These are phyloP conservation scores for Spathaspora girioi DNA, from an alignment of 805 yeast species.

Conservation along the genomic window DNA sequence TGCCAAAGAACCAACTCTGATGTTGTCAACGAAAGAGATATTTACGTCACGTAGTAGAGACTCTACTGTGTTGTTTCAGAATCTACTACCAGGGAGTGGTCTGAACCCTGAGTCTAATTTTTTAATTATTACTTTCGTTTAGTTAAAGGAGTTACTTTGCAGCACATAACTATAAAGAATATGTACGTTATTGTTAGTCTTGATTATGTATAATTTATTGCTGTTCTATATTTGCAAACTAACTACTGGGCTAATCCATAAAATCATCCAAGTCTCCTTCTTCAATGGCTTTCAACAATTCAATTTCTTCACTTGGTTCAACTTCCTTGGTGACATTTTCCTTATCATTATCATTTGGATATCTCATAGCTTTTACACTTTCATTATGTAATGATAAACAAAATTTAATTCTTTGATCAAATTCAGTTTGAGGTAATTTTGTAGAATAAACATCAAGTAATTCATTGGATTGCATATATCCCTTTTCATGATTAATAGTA, in stretches of 20 bases:
- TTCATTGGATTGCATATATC: constrained; percentile 89
- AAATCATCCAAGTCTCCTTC: constrained; percentile 55
- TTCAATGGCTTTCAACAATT: constrained; percentile 44
- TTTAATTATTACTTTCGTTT: too few relatives aligned
- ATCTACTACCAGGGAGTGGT: too few relatives aligned
- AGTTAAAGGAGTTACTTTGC: too few relatives aligned
- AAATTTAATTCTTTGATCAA: constrained; percentile 90
- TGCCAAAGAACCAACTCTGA: too few relatives aligned
- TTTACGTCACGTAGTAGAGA: too few relatives aligned
- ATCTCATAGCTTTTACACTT: constrained; percentile 91
- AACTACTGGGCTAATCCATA: constrained; percentile 30
- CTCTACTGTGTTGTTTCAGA: too few relatives aligned
- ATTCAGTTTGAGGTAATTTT: constrained; percentile 77
- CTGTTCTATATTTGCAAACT: neutral
- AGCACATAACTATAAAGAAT: neutral
- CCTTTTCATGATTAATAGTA: constrained; percentile 81
- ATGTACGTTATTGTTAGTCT: too few relatives aligned
- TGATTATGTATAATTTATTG: too few relatives aligned
- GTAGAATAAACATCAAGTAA: constrained; percentile 84
- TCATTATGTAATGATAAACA: constrained; percentile 89
- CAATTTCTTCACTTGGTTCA: constrained; percentile 39
- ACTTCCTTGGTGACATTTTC: constrained; percentile 23
- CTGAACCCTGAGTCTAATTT: too few relatives aligned
- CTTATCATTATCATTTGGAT: constrained; percentile 51
- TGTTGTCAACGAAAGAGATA: too few relatives aligned